phyloP scores from a whole-genome alignment of 176 grass and related monocot genomes.

The Puya raimondii region DNA sequence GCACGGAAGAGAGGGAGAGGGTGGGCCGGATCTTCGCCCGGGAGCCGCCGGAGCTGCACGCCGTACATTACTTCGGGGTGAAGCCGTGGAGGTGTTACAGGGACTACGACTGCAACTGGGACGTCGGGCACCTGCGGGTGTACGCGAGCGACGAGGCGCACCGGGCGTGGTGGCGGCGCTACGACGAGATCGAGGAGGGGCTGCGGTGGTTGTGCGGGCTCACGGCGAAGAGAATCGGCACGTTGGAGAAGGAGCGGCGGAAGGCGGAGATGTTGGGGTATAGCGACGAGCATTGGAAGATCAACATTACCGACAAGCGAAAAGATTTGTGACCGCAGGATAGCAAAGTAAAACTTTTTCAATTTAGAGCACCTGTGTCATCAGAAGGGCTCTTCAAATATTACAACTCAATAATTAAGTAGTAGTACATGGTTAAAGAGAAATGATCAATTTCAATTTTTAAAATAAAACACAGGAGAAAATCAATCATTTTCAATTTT shows the following conservation, averaged over 20 bases:
- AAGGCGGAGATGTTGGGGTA: slow-evolving; percentile 39
- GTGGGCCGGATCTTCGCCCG: slow-evolving; percentile 66
- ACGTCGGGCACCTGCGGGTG: slow-evolving; percentile 52
- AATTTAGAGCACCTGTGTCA: no score
- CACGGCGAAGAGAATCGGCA: slow-evolving; percentile 44
- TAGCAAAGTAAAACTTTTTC: not conserved
- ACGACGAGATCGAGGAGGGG: slow-evolving; percentile 58
- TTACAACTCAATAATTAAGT: no score
- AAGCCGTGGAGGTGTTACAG: slow-evolving; percentile 89
- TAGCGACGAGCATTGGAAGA: slow-evolving; percentile 60
- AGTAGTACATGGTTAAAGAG: no score
- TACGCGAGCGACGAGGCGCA: slow-evolving; percentile 87
- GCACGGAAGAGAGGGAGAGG: slow-evolving; percentile 50
- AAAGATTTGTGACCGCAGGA: slow-evolving; percentile 9
- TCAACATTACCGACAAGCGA: slow-evolving; percentile 66
- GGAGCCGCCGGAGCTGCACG: slow-evolving; percentile 56
- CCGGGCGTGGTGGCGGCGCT: slow-evolving; percentile 67
- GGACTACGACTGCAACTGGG: slow-evolving; percentile 99
- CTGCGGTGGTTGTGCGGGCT: slow-evolving; percentile 56
- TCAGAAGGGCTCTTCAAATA: no score
- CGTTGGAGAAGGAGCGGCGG: slow-evolving; percentile 51
- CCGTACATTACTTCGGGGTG: slow-evolving; percentile 72
- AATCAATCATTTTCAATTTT: no score
- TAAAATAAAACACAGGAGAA: no score
- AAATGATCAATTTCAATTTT: no score